These are phyloP conservation scores for Fragilaria radians DNA, from an alignment of 108 stramenopile species.

Conservation along the genomic window DNA sequence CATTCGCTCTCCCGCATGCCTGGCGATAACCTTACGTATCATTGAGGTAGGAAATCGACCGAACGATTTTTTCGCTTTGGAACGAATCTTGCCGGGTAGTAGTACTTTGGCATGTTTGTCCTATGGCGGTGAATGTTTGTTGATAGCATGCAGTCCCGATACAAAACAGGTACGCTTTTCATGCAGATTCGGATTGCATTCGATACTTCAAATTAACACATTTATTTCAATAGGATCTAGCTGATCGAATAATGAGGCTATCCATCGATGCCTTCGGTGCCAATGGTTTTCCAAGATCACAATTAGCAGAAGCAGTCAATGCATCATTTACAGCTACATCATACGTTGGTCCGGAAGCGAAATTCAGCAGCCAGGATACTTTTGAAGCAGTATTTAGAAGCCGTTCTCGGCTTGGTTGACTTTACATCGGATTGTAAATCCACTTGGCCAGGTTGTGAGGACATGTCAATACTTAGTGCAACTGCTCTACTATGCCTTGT, in stretches of 20 bases:
- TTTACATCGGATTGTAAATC: slow-evolving; percentile 43
- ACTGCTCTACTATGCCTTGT: slow-evolving; percentile 72
- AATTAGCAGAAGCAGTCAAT: slow-evolving; percentile 73
- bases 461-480: slow-evolving; percentile 46
- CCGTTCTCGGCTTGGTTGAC: slow-evolving; percentile 64
- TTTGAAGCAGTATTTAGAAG: slow-evolving; percentile 71
- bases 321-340: slow-evolving; percentile 77
- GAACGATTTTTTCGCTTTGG: slow-evolving; percentile 73
- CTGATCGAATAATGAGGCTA: slow-evolving; percentile 75
- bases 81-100: neutral
- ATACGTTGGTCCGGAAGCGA: slow-evolving; percentile 74
- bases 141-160: slow-evolving; percentile 49
- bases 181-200: slow-evolving; percentile 3
- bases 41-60: slow-evolving; percentile 87
- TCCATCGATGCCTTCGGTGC: slow-evolving; percentile 86
- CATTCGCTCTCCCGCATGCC: slow-evolving; percentile 66
- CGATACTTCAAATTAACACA: no score
- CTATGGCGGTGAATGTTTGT: slow-evolving; percentile 63
- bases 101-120: slow-evolving; percentile 38
- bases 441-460: slow-evolving; percentile 30
- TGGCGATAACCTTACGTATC: slow-evolving; percentile 64
- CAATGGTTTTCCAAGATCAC: slow-evolving; percentile 75
- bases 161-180: slow-evolving; percentile 31
- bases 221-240: slow-evolving; percentile 49
- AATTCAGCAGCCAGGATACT: slow-evolving; percentile 43